Base-by-base conservation (phyloP, 2,329 filamentous ascomycete species). In the Plectosphaerella plurivora region DNA sequence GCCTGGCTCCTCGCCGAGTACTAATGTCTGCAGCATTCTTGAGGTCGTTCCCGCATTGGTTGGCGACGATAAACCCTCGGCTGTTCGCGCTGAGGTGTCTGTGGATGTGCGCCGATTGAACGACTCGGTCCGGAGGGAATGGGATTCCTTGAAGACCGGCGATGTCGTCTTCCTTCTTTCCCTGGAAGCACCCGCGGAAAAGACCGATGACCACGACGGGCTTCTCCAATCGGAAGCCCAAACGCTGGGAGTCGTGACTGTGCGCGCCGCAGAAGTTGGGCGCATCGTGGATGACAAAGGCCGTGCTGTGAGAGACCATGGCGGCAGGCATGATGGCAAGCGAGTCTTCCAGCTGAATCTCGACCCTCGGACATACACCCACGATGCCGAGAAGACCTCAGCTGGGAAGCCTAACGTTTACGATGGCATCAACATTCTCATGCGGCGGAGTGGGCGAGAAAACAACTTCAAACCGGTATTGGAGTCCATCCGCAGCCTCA, bases 391-490 rank as follows among this genome's bases (percentile, higher is more conserved):
- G 55, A 78, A 75, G 50, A 73, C 79, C 37, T 74, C 81, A 10
- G 75, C 79, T 54, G 88, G 86, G n/a, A 88, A 88, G 61, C 75
- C 82, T 1, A 88, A 96, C 61, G 76, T 95, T 5, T 97, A 97
- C 68, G 86, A 89, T 45, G 79, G 78, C 35, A 85, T 99, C 63
- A 99, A 99, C 63, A 72, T 97, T 41, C 75, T 99, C 51, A 79
- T 96, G 49, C 86, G 94, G 53, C 82, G 94, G 60, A 87, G 84
- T 65, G 87, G 89, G 25, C 81, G 92, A 54, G 94, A 99, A 69
- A 99, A 99, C 72, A 99, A 99, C 69, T 99, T 99, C 77, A 95
- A 90, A 64, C 86, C 92, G 10, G 86, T 99, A 10, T 77, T 99
- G 36, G 89, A 97, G 62, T 96, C 92, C 1, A 95, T 99, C 64